Evolutionary conservation across 805 yeast genomes (phyloP), one percentile per base, ranked within the genome.

Genomic region (Candida taoyuanica): DNA sequence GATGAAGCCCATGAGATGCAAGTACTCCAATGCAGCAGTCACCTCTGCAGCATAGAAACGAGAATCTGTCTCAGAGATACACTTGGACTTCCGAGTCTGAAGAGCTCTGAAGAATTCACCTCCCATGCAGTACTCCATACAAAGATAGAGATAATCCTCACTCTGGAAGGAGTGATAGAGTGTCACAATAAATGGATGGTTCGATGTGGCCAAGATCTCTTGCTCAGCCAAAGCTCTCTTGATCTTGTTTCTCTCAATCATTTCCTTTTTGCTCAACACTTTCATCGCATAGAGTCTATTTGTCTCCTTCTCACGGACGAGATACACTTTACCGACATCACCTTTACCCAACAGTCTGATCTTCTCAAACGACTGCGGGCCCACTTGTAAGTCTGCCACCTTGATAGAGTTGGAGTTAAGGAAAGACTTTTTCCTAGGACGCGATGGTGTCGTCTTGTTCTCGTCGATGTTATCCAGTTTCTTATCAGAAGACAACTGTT

Each of bases 91-190:
- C 44, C 97, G 71, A 0, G 97, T 88, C 62, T 93, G 98, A 37
- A 93, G 64, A 0, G 98, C 98, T 43, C 98, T 69, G 68, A 93
- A 93, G 55, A 93, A 93, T 63, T 94, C 98, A 32, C 99, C 99
- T 21, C 99, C 99, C 88, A 93, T 87, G 57, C 99, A 93, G 55
- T 91, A 93, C 59, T 93, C 99, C 96, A 94, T 91, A 63, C 99
- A 93, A 29, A 93, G 73, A 52, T 88, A 93, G 9, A 93, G 63
- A 55, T 85, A 79, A 52, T 89, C 97, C 43, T 86, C 93, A 4
- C 95, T 83, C 63, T 93, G 98, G 66, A 93, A 93, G 0, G 96
- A 88, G 61, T 93, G 99, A 56, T 93, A 91, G 18, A 93, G 68
- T 0, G 98, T 87, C 21, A 93, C 98, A 49, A 93, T 94, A 56